Evolutionary conservation across 768 basidiomycete species (phyloP), one percentile per base, ranked within the genome.

Genomic region (Termitomyces sp.): DNA sequence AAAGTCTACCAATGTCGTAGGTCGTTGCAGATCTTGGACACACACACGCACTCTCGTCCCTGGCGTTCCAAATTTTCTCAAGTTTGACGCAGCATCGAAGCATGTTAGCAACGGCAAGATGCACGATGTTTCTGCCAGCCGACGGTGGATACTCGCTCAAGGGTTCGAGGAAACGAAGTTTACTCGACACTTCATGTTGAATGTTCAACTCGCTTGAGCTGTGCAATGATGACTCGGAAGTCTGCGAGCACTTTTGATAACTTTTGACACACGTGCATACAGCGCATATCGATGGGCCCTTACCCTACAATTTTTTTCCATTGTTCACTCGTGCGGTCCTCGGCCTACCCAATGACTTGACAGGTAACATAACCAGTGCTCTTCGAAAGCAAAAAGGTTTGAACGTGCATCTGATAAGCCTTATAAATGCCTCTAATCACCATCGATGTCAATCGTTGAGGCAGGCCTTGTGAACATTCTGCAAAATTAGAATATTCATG

Each of bases 321-420:
- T n/a, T 41, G 12, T n/a, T 10, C 9, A 36, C 16, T 37, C 49
- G 12, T n/a, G 26, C 27, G 37, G 37, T 29, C n/a, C 42, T 34
- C 53, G 18, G 10, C 42, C 53, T 22, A 43, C 16, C 12, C 20
- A 53, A 36, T 41, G 27, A 20, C 26, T 58, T 62, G 57, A 59
- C 59, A 64, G 50, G 36, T 63, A 57, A 58, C 57, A 53, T 57
- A 53, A 57, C 54, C 57, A 51, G 57, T 42, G 37, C 61, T 37
- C 52, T 58, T 34, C 37, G 36, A 56, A 24, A 26, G 34, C 26
- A n/a, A 50, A 50, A 22, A 31, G 32, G 32, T 26, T 5, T 14
- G 26, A 34, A 24, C 50, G 32, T 48, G 26, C 37, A 47, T 41
- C 51, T 44, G 24, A 58, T 46, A 58, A 52, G 24, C 32, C 44